Conservation (phyloP, 495 filamentous ascomycete species). For the Paragyromitra xinjiangensis region DNA sequence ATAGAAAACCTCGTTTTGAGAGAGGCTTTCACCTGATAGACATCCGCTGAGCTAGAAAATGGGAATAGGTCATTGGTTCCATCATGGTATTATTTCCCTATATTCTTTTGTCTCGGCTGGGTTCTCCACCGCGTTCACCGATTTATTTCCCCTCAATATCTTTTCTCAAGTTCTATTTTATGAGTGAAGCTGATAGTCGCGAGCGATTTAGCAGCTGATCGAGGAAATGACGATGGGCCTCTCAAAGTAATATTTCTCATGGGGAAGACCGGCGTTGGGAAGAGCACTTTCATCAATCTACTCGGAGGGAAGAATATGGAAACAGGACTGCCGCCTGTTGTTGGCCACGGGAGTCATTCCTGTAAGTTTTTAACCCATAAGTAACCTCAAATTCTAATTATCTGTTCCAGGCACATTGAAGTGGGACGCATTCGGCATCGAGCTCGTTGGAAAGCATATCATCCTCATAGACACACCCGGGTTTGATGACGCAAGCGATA, state of each 20-base stretch:
- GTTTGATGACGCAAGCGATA: constrained; percentile 14
- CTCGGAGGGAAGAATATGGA: constrained; percentile 4
- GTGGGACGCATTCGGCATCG: neutral
- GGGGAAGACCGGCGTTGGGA: constrained; percentile 19
- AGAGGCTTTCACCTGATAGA: too few species aligned
- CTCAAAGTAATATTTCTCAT: neutral
- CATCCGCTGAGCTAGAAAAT: too few species aligned
- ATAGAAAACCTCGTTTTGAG: too few species aligned
- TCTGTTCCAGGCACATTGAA: neutral
- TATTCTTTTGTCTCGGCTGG: too few species aligned
- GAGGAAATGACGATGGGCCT: too few species aligned
- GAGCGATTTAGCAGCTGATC: too few species aligned
- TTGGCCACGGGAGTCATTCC: neutral
- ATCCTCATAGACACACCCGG: constrained; percentile 19
- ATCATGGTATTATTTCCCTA: too few species aligned
- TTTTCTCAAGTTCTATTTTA: too few species aligned
- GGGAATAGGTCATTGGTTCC: too few species aligned
- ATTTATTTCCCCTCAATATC: too few species aligned
- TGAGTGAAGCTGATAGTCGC: too few species aligned
- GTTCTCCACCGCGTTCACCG: too few species aligned
- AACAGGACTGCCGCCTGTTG: neutral
- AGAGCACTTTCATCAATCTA: constrained; percentile 23
- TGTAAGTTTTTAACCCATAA: neutral
- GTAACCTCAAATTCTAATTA: neutral
- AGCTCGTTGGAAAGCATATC: neutral